A percentile compares a stretch with the other conserved stretches of the same genome.
Evolutionary conservation across 345 rosid genomes (phyloP).

Genomic region (Crucihimalaya himalaica): DNA sequence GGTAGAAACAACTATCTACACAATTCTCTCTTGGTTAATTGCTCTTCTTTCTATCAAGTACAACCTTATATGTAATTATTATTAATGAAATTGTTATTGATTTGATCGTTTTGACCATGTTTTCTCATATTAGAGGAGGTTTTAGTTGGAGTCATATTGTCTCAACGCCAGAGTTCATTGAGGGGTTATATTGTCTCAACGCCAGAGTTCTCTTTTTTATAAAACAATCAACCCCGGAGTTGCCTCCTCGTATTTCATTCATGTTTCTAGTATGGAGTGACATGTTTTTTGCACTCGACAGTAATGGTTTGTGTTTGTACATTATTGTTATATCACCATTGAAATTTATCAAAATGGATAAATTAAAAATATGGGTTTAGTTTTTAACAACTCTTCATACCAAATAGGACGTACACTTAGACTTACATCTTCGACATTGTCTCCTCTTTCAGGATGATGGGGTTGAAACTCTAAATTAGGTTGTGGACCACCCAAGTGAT

Average conservation of each 20-base stretch:
- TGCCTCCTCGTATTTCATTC: too few species aligned
- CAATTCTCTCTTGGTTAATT: not conserved
- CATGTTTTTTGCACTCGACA: too few species aligned
- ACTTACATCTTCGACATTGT: not conserved
- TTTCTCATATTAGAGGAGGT: not conserved
- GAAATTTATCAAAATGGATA: not conserved
- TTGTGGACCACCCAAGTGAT: conserved; percentile 25
- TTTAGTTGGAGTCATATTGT: not conserved
- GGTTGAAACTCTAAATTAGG: conserved; percentile 8
- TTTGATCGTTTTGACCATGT: not conserved
- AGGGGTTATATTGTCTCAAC: not conserved
- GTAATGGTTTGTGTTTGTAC: not conserved
- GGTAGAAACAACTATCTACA: not conserved
- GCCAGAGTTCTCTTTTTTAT: too few species aligned
- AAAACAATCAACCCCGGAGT: too few species aligned
- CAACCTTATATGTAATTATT: not conserved
- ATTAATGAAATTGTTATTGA: not conserved
- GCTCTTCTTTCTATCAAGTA: not conserved
- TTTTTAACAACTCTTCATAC: not conserved
- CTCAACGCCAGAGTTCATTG: too few species aligned
- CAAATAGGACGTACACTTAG: not conserved
- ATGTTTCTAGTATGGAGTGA: not conserved
- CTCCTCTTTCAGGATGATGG: not conserved
- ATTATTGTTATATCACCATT: not conserved
- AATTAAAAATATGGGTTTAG: not conserved